Percentiles rank a stretch among this genome's conserved stretches.
Evolutionary conservation across 1,284 basidiomycete species (phyloP).

Genomic region (Xerocomus cyaneibrunnescens): DNA sequence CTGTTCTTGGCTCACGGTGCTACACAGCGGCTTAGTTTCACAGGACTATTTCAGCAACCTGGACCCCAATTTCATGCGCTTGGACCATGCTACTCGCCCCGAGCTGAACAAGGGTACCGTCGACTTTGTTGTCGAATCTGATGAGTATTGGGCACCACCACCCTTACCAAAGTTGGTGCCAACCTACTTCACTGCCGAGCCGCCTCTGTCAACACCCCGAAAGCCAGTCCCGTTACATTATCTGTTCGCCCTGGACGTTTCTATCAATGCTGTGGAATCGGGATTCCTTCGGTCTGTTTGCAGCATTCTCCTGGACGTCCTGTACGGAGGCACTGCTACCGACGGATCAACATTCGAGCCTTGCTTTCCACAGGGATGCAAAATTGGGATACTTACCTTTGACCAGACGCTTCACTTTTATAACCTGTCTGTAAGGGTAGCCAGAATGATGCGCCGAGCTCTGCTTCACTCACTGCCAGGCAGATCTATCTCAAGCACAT

Average conservation of each 20-base stretch:
- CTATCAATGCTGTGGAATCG: slow-evolving; percentile 65
- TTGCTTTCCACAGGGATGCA: slow-evolving; percentile 53
- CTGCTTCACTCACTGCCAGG: slow-evolving; percentile 39
- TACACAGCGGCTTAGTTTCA: slow-evolving; percentile 51
- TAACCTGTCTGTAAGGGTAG: slow-evolving; percentile 74
- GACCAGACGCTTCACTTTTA: slow-evolving; percentile 88
- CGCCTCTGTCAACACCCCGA: slow-evolving; percentile 49
- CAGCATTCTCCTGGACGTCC: slow-evolving; percentile 57
- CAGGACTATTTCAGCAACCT: slow-evolving; percentile 87
- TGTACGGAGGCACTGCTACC: slow-evolving; percentile 63
- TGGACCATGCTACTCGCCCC: slow-evolving; percentile 82
- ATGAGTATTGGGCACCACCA: slow-evolving; percentile 87
- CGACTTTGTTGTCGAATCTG: slow-evolving; percentile 79
- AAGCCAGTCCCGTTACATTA: slow-evolving; percentile 71
- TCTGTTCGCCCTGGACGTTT: slow-evolving; percentile 91
- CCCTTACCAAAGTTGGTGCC: slow-evolving; percentile 53
- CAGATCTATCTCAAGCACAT: slow-evolving; percentile 56
- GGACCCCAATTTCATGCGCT: slow-evolving; percentile 75
- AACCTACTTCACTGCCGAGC: slow-evolving; percentile 50
- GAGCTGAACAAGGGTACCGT: slow-evolving; percentile 92
- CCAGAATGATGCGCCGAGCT: slow-evolving; percentile 22
- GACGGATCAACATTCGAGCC: slow-evolving; percentile 44
- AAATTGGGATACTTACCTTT: slow-evolving; percentile 84
- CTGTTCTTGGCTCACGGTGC: neutral
- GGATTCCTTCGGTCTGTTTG: slow-evolving; percentile 79